Evolutionary conservation across 1,284 basidiomycete genomes (phyloP).

Genomic region (Polyporus tsugae): DNA sequence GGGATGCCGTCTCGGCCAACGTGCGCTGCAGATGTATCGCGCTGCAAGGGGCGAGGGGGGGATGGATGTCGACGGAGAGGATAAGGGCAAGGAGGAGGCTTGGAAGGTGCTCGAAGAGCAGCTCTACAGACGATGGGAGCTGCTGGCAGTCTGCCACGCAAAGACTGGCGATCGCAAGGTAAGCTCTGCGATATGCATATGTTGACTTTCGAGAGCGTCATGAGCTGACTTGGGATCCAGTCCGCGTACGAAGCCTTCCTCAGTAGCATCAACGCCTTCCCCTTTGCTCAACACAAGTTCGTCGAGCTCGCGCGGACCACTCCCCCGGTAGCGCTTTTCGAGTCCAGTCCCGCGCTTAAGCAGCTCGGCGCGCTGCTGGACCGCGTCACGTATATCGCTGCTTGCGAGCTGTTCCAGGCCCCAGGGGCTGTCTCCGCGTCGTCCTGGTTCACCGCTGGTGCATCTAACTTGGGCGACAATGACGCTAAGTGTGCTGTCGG

Average conservation of each 20-base stretch:
- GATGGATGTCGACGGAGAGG: slow-evolving; percentile 35
- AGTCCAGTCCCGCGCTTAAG: slow-evolving; percentile 50
- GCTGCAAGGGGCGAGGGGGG: slow-evolving; percentile 6
- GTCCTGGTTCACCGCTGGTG: slow-evolving; percentile 17
- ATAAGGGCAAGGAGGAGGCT: slow-evolving; percentile 51
- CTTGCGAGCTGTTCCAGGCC: slow-evolving; percentile 66
- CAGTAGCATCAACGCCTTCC: slow-evolving; percentile 60
- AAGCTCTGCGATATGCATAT: slow-evolving; percentile 25
- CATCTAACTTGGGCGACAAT: slow-evolving; percentile 7
- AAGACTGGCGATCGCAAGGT: slow-evolving; percentile 80
- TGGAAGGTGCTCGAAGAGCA: slow-evolving; percentile 71
- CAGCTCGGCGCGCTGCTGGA: slow-evolving; percentile 69
- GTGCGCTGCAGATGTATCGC: slow-evolving; percentile 47
- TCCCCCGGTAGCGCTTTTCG: slow-evolving; percentile 46
- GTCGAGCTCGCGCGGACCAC: slow-evolving; percentile 42
- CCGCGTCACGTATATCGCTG: slow-evolving; percentile 67
- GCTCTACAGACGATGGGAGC: slow-evolving; percentile 75
- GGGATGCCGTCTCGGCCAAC: slow-evolving; percentile 61
- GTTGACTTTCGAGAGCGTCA: neutral
- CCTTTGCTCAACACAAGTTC: slow-evolving; percentile 53
- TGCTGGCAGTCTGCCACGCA: slow-evolving; percentile 78
- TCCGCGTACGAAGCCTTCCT: slow-evolving; percentile 67
- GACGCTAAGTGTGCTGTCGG: slow-evolving; percentile 49
- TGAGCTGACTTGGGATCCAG: slow-evolving; percentile 44
- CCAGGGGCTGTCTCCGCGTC: slow-evolving; percentile 51